Evolutionary conservation across 2,329 filamentous ascomycete species (phyloP), one percentile per base, ranked within the genome.

Genomic region (Stenocarpella maydis): DNA sequence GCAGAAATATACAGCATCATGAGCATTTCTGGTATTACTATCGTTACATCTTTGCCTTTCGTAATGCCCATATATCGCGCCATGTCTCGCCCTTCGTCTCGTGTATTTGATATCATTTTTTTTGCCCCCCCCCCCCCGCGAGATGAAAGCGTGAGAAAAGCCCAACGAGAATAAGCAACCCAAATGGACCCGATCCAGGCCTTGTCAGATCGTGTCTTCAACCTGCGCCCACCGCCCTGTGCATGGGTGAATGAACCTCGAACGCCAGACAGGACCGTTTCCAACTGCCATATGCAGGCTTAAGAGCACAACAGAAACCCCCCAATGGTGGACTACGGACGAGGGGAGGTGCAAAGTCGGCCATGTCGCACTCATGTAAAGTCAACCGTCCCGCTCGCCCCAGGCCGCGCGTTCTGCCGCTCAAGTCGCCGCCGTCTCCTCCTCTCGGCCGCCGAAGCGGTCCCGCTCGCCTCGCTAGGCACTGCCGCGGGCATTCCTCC

Each of bases 351-450:
- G 10, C 9, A 49, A 52, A 15, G 34, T 39, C 34, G 53, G 14
- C 21, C 53, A 26, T 55, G 21, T 39, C 28, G 49, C 21, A 26
- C 43, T 72, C 52, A 73, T 15, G 58, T 64, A 53, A 74, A 77
- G 64, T 77, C 75, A 3, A 76, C 73, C 39, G 72, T 71, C 12
- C 60, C 73, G 53, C 75, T 78, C 76, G 74, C 52, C 77, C 80
- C 54, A 78, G 68, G 76, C 37, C 81, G 77, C 74, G 82, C 73
- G 73, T 82, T 78, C 78, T 80, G 78, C 73, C 88, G 82, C 77
- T 91, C 88, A 71, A 84, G 76, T 72, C 88, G 82, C 74, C 88
- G 83, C 75, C 88, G 80, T 72, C 86, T 77, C 71, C 88, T 85
- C 69, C 90, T 85, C 6, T 86, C 86, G 34, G 83, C 82, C 50